These are phyloP conservation scores for Trichoderma reesei DNA, from an alignment of 495 filamentous ascomycete genomes.

Conservation along the genomic window DNA sequence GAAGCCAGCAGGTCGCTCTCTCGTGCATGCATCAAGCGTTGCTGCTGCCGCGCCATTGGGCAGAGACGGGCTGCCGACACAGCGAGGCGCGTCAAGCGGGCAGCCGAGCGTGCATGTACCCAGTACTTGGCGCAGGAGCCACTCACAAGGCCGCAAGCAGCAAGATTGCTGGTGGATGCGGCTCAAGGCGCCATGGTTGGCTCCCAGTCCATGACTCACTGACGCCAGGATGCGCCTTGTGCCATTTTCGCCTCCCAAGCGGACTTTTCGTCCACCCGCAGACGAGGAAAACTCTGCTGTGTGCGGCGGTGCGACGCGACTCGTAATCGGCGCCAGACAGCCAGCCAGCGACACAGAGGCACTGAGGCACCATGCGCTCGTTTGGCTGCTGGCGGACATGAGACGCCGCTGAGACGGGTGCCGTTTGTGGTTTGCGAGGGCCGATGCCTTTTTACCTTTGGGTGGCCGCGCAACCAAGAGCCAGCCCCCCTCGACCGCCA, in stretches of 20 bases:
- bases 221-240: conserved; percentile 8
- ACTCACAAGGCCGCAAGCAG: conserved; percentile 6
- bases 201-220: conserved; percentile 2
- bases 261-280: background rate
- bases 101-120: background rate
- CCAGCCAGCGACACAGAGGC: background rate
- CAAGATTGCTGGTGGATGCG: conserved; percentile 7
- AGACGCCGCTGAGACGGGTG: conserved; percentile 1
- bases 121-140: background rate
- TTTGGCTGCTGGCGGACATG: background rate
- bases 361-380: background rate
- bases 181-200: conserved; percentile 1
- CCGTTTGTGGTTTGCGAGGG: background rate
- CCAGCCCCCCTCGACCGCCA: no score
- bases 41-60: background rate
- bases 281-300: background rate
- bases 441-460: background rate
- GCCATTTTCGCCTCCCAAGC: conserved; percentile 5
- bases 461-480: background rate
- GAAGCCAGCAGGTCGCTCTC: no score
- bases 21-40: background rate
- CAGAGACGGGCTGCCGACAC: background rate
- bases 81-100: background rate
- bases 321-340: background rate
- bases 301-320: conserved; percentile 5